Percentiles rank a stretch among this genome's conserved stretches.
Conservation (phyloP, 345 rosid species). For the Hibiscus mutabilis region DNA sequence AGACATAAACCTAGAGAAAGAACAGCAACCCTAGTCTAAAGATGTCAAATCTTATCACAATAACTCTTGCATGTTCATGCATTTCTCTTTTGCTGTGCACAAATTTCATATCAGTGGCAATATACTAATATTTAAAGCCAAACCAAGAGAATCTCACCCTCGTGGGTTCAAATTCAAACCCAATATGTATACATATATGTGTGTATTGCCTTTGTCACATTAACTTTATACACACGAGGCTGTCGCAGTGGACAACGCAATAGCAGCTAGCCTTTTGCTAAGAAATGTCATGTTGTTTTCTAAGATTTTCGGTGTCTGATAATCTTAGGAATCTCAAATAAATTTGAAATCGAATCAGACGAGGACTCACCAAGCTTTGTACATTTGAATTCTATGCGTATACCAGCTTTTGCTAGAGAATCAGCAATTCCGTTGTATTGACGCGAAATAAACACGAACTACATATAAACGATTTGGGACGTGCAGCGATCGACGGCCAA, state of each 20-base stretch:
- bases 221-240: not conserved
- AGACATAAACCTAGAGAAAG: not conserved
- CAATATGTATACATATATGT: not conserved
- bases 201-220: not conserved
- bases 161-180: not conserved
- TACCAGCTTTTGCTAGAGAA: too few species aligned
- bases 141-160: conserved; percentile 5
- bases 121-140: not conserved
- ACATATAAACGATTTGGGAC: too few species aligned
- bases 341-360: too few species aligned
- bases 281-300: too few species aligned
- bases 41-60: conserved; percentile 1
- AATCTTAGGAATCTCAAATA: too few species aligned
- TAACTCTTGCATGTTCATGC: not conserved
- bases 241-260: not conserved
- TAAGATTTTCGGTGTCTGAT: too few species aligned
- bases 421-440: too few species aligned
- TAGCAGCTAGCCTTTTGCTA: not conserved
- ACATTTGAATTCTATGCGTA: too few species aligned
- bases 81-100: not conserved
- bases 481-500: too few species aligned
- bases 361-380: too few species aligned
- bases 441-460: too few species aligned
- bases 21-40: not conserved
- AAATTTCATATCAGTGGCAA: not conserved